Base-by-base conservation (phyloP, 2,329 filamentous ascomycete species). In the Diaporthe destruens region DNA sequence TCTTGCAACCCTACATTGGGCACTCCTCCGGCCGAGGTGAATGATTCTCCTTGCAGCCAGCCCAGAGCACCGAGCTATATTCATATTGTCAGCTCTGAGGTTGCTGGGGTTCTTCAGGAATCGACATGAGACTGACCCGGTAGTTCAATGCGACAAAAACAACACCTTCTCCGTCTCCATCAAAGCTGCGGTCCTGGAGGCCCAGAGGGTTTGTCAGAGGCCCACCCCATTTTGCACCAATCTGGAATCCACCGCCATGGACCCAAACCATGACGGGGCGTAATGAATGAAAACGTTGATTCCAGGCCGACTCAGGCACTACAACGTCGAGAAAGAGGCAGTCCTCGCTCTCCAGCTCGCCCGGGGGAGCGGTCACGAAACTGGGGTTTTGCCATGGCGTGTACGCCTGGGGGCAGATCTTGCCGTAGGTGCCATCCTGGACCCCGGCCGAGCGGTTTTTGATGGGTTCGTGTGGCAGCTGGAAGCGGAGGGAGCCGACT, bases 261-360 rank as follows among this genome's bases (percentile, higher is more conserved):
- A 84, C 76, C 81, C 80, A 80, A 6, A 80, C 77, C 59, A 82
- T 76, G 1, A 82, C 77, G 0, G 71, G 57, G 8, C 29, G n/a
- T 47, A 32, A 71, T 1, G 20, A 36, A 36, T 56, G 65, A 34
- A 7, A 56, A 7, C 57, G 69, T 54, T 77, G 76, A 16, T 76
- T 74, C 9, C 76, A 77, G 0, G 81, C 78, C 42, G 78, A 78
- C 9, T 77, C 79, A n/a, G 84, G 82, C 2, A 84, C 82, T 36
- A 80, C 77, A 16, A 84, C 76, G 72, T 85, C 83, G 1, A 85
- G 77, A 69, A 84, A 83, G 0, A 85, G 77, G 66, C 84, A 85
- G 69, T 85, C 83, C 73, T 84, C 81, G 0, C 76, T 74, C 25
- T 71, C 69, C 23, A 63, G 56, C 49, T 65, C 69, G 34, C 69